Conservation (phyloP, 129 eudicot genomes). For the Flaveria linearis region DNA sequence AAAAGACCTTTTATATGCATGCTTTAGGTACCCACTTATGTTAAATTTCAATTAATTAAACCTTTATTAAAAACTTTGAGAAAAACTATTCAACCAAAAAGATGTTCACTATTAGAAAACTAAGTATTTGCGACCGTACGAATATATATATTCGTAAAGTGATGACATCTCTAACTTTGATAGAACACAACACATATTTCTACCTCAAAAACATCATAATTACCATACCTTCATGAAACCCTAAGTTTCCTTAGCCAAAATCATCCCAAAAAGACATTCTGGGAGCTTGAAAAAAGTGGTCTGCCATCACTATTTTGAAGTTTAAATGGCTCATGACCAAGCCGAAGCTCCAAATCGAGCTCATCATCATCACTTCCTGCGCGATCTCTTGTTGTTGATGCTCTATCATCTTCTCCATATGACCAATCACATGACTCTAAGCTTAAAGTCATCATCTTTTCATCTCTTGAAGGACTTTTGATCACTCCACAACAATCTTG, state of each 20-base stretch:
- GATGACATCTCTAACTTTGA: conserved; percentile 24
- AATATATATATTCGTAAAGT: not conserved
- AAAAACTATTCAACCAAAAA: not conserved
- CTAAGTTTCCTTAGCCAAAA: conserved; percentile 22
- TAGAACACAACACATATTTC: conserved; percentile 18
- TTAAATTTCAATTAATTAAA: not conserved
- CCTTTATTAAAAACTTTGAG: not conserved
- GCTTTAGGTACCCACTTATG: too few relatives aligned
- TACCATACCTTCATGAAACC: conserved; percentile 14
- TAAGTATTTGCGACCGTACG: too few relatives aligned
- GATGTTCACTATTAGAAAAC: not conserved
- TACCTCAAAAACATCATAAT: conserved; percentile 23
- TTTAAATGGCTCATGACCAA: conserved; percentile 48
- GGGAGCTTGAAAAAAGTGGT: conserved; percentile 4
- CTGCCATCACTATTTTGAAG: conserved; percentile 7
- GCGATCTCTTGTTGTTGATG: conserved; percentile 22
- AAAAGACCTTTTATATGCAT: not conserved
- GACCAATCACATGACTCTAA: conserved; percentile 32
- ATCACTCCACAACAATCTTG: conserved; percentile 6
- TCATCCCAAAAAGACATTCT: conserved; percentile 4
- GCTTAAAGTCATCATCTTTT: conserved; percentile 36
- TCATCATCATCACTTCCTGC: conserved; percentile 34
- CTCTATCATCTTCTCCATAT: conserved; percentile 39
- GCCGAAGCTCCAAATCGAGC: conserved; percentile 87
- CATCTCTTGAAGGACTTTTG: conserved; percentile 38